Conservation (phyloP, 192 early-diverging fungal species). For the Rhizophagus clarus region DNA sequence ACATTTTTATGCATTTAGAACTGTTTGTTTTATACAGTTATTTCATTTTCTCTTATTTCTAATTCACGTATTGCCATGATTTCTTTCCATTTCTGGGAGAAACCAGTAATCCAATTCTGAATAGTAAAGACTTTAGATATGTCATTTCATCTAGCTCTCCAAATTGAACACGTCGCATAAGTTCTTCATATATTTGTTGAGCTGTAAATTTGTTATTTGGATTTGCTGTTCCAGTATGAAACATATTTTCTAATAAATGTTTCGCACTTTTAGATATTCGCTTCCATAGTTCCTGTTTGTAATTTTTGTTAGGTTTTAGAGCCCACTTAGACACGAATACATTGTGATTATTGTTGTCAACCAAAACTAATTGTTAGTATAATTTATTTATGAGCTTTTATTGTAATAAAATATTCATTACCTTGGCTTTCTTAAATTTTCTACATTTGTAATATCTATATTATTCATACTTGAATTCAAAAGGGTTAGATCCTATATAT, state of each 20-base stretch:
- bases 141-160: background rate
- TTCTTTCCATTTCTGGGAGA: background rate
- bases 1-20: too few species aligned
- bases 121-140: background rate
- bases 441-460: background rate
- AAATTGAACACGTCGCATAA: background rate
- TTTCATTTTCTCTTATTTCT: background rate
- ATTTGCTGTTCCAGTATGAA: background rate
- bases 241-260: slow-evolving; percentile 4
- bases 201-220: background rate
- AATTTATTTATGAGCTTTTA: background rate
- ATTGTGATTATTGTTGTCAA: background rate
- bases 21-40: background rate
- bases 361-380: background rate
- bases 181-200: background rate
- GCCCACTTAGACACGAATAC: background rate
- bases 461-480: background rate
- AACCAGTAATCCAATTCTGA: background rate
- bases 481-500: background rate
- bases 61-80: background rate
- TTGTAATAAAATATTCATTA: background rate
- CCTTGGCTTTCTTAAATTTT: background rate
- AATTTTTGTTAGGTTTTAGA: background rate
- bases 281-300: background rate
- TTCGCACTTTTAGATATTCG: background rate